Evolutionary conservation across 441 rosid genomes (phyloP), one percentile per base, ranked within the genome.

Genomic region (Erodium moschatum): DNA sequence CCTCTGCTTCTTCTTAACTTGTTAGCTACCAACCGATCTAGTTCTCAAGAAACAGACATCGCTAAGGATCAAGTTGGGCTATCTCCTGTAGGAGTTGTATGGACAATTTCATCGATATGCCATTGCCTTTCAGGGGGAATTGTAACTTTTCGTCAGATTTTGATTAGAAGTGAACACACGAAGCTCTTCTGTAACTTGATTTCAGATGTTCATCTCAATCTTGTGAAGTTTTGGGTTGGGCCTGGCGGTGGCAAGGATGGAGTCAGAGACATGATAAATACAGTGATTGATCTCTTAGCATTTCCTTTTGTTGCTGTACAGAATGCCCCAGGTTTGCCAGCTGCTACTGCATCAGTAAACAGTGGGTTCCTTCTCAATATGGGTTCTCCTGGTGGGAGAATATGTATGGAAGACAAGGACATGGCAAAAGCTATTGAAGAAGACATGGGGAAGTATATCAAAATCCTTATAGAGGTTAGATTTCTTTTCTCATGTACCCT

Each of bases 201-300:
- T 75, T 83, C 88, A 70, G 96, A 85, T 72, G 82, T 75, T 27
- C 92, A 94, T 77, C 88, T 94, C 74, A 90, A 89, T 83, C 94
- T 87, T 75, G 87, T 94, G 40, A 88, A 82, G 76, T 75, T 72
- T 75, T 94, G 99, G 97, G 81, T 81, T 79, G 97, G 97, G 54
- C 96, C 93, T 0, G 96, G 94, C 58, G 97, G 97, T 74, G 94
- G 97, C 65, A 88, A 86, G 76, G 89, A 87, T 81, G 97, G 97
- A 70, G 87, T 85, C 70, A 88, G 84, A 73, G 99, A 91, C 79
- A 62, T 83, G 76, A 80, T 83, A 74, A 86, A 87, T 84, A 85
- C 83, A 33, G 89, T 82, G 69, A 80, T 91, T 72, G 96, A 91
- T 87, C 85, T 91, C 74, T 79, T 91, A 69, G 99, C 96, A 35